Base-by-base conservation (phyloP, 495 filamentous ascomycete species). In the Aspergillus avenaceus region DNA sequence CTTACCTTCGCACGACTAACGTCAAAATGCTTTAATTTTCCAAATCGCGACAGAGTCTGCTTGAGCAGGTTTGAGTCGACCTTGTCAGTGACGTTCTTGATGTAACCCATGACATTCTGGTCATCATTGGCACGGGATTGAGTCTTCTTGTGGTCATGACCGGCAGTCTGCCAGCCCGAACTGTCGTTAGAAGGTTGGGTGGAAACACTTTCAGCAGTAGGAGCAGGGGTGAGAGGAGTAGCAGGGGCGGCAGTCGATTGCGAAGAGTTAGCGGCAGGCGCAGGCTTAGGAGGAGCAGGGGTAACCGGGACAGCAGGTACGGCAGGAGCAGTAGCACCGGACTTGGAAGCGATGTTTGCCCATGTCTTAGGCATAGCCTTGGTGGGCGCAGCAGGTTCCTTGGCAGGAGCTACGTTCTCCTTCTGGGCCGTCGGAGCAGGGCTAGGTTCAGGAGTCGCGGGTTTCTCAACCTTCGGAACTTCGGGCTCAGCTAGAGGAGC, bases 1-100 rank as follows among this genome's bases (percentile, higher is more conserved):
- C 81, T 58, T 80, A 96, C 92, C 90, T 95, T 97, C 45, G 71
- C 68, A 45, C 90, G 88, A 70, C 82, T 91, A 65, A 98, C 85
- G 60, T 97, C 95, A 54, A 95, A 88, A 67, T 91, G 90, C 45
- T 79, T 80, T 32, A 97, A 62, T 68, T 88, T 85, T 51, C 92
- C 95, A 65, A 83, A 90, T 48, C 82, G 80, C 41, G 73, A 68
- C 31, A 98, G 65, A 28, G 78, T 77, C 19, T 76, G 73, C 62
- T 73, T 81, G 36, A 98, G 74, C 28, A 85, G 78, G 29, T 81
- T 80, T 4, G 79, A 72, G 52, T 85, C 75, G 16, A 98, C 82
- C 71, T 88, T 88, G 2, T 93, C 88, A 29, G 85, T 89, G 25
- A 97, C 91, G 56, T 91, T 95, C 78, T 93, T 95, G 62, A 97